These are phyloP conservation scores for Mycena venus DNA, from an alignment of 768 basidiomycete species.

Conservation along the genomic window DNA sequence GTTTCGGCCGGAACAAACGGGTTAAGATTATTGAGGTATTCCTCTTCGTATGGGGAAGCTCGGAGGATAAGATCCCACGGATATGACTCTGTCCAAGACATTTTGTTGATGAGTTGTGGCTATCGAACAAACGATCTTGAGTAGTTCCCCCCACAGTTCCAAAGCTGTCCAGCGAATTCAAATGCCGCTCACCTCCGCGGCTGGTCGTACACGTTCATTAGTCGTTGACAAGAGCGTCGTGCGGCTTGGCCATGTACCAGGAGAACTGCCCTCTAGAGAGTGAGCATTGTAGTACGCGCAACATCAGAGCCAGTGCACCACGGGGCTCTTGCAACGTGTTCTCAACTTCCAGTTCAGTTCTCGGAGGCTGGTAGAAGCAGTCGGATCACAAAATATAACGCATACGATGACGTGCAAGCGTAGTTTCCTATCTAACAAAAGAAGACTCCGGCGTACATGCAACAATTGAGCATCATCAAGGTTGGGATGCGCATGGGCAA, in stretches of 20 bases:
- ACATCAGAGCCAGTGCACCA: neutral
- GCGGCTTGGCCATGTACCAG: no score
- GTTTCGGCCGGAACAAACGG: constrained; percentile 9
- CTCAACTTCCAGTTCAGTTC: neutral
- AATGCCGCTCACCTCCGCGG: no score
- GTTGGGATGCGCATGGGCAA: constrained; percentile 22
- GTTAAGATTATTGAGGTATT: neutral
- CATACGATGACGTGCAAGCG: neutral
- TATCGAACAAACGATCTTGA: neutral
- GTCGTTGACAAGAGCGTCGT: neutral
- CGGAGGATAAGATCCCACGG: neutral
- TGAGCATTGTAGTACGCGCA: neutral
- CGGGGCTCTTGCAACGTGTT: neutral
- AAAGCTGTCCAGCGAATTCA: no score
- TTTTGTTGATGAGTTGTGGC: neutral
- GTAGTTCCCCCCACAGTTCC: no score
- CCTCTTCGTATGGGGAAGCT: neutral
- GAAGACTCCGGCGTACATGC: neutral
- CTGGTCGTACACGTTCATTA: neutral
- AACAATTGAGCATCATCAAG: constrained; percentile 11
- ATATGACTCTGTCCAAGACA: neutral
- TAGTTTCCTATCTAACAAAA: neutral
- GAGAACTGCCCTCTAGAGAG: no score
- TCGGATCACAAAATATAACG: neutral
- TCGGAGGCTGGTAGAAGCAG: neutral